Evolutionary conservation across 345 rosid species (phyloP).

Genomic region (Melaleuca quinquenervia): DNA sequence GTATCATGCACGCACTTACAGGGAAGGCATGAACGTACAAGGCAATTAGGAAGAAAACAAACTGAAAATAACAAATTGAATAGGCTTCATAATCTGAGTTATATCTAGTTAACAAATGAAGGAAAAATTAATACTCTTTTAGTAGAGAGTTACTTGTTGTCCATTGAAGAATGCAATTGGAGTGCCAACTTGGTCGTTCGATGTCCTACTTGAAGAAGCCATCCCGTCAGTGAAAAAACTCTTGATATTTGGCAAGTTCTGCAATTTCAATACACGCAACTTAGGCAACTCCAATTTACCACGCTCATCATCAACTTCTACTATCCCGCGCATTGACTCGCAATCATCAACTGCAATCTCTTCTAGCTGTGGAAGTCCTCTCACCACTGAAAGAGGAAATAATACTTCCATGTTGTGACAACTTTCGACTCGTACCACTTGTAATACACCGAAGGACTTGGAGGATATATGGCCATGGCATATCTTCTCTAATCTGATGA

Average conservation of each 20-base stretch:
- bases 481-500: neutral
- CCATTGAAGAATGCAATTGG: no score
- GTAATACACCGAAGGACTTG: neutral
- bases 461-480: neutral
- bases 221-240: accelerated
- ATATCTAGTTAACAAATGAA: no score
- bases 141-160: no score
- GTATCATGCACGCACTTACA: no score
- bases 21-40: neutral
- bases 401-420: neutral
- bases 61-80: neutral
- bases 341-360: accelerated
- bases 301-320: no score
- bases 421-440: neutral
- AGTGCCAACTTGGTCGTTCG: no score
- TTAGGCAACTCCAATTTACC: neutral
- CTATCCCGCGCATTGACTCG: neutral
- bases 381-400: neutral
- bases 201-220: neutral
- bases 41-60: neutral
- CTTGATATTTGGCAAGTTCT: neutral
- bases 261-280: neutral
- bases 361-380: neutral
- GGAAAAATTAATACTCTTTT: no score
- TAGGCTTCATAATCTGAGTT: neutral